Base-by-base conservation (phyloP, 768 basidiomycete genomes). In the Leccinum uliginosum region DNA sequence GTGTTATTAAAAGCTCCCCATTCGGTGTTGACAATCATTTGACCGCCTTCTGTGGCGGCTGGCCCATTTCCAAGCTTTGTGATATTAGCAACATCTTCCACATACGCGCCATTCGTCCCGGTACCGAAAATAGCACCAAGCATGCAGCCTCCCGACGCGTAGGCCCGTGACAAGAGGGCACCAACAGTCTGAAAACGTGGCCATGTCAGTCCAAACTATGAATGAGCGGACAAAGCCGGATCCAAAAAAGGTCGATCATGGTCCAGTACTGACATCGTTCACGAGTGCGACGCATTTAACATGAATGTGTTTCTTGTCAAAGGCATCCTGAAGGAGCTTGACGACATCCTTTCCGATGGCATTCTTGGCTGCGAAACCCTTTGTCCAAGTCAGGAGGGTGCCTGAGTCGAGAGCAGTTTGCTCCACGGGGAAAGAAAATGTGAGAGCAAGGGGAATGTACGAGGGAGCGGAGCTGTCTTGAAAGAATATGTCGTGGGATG, bases 1-100 rank as follows among this genome's bases (percentile, higher is more conserved):
- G 85, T 81, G 73, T 97, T 98, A 73, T 99, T 91, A 75, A 98
- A 97, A 24, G 85, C 97, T 59, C 97, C 97, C 97, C 96, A 98
- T 75, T 98, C 97, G 7, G 91, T 91, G 75, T 99, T 99, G 55
- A 98, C 84, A 54, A 98, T 82, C 97, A 99, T 99, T 61, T 81
- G 74, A 19, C 86, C 89, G 5, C 85, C 87, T 30, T 81, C 76
- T 9, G 78, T 74, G 10, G 77, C 81, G 6, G 80, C 83, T 24
- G 83, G 75, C 44, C 74, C 79, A 54, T 89, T 84, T 17, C 82
- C 83, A 8, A 97, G 79, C 72, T 98, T 98, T 40, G 79, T 84
- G 67, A 98, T 86, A 51, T 92, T 93, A 51, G 82, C 79, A 29
- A 94, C 76, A 62, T 89, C 80, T 71, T 98, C 96, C 50, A 99